Evolutionary conservation across 1,139 yeast genomes (phyloP), one percentile per base, ranked within the genome.

Genomic region (Geotrichum klebahnii): DNA sequence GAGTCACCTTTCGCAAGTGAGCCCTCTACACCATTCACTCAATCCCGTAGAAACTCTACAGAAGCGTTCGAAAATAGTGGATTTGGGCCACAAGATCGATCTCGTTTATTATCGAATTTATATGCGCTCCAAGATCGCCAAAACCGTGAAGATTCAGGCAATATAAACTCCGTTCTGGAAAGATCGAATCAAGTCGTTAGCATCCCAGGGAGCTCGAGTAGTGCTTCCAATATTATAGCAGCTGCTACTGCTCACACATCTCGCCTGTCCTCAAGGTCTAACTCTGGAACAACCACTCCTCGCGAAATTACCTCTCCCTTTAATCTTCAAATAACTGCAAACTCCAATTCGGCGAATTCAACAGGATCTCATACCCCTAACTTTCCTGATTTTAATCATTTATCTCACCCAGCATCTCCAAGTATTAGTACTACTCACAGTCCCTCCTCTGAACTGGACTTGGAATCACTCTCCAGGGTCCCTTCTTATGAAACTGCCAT

Each of bases 401-500:
- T 36, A 3, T 45, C 49, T 3, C 31, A 46, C 35, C 44, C 50
- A 5, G 37, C 33, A 5, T 41, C 48, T n/a, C 53, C 44, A 8
- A 10, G 14, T 26, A 29, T 20, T 23, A 20, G 20, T 9, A 14
- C 31, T 12, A 17, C 28, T 2, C 22, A 20, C 9, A 16, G 23
- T 5, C 16, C 41, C 3, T 36, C 48, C 10, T 6, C 22, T 10
- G 39, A 20, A 14, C 23, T 38, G 35, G 75, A 77, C 54, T 59
- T 75, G 3, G 67, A 68, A 5, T 67, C 70, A 2, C 63, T 89
- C 57, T 80, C 83, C 14, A 70, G 79, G 52, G 95, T 89, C 2
- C 97, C 97, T 0, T 80, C 95, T 0, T 90, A 90, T 66, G 76
- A 77, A 8, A 82, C 87, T 41, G 97, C 97, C 2, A 46, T 70